A percentile compares a stretch with the other conserved stretches of the same genome.
phyloP scores from a whole-genome alignment of 1,139 yeast genomes.

The Ogataea hybrid region DNA sequence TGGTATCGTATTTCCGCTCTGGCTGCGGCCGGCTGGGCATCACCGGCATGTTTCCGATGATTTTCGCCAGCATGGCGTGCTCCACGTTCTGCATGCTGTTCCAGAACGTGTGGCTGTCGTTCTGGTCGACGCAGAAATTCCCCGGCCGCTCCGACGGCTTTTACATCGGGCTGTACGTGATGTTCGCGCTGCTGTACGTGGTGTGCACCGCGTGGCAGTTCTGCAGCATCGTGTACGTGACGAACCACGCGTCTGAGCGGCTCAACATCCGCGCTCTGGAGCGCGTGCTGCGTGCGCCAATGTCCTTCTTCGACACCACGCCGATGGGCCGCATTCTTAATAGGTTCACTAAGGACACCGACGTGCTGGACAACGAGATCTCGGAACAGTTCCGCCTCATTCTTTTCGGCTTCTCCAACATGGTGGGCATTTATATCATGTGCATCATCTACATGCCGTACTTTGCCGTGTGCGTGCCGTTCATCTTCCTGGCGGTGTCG shows the following conservation, averaged over 20 bases:
- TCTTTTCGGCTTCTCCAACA: conserved; percentile 44
- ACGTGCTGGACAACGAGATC: conserved; percentile 73
- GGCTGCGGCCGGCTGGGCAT: conserved; percentile 55
- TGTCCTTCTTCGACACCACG: conserved; percentile 65
- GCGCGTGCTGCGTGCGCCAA: conserved; percentile 71
- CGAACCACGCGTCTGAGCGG: conserved; percentile 42
- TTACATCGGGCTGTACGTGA: conserved; percentile 46
- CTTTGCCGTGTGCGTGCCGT: conserved; percentile 46
- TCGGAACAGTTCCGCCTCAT: conserved; percentile 57
- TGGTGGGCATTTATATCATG: conserved; percentile 47
- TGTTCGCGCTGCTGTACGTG: conserved; percentile 50
- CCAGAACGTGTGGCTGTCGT: conserved; percentile 81
- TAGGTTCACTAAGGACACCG: conserved; percentile 81
- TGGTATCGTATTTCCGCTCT: conserved; percentile 48
- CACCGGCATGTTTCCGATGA: conserved; percentile 41
- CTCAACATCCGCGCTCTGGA: conserved; percentile 53
- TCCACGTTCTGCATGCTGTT: conserved; percentile 62
- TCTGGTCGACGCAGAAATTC: conserved; percentile 62
- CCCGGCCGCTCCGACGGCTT: conserved; percentile 34
- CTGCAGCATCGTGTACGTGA: conserved; percentile 52
- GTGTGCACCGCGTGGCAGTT: conserved; percentile 51
- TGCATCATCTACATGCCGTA: conserved; percentile 52
- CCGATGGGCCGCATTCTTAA: conserved; percentile 72
- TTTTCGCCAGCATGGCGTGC: conserved; percentile 41
- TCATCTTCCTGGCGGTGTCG: conserved; percentile 35